Percentiles rank a stretch among this genome's conserved stretches.
Evolutionary conservation across 169 alveolate species (phyloP).

Genomic region (Cryptosporidium meleagridis): DNA sequence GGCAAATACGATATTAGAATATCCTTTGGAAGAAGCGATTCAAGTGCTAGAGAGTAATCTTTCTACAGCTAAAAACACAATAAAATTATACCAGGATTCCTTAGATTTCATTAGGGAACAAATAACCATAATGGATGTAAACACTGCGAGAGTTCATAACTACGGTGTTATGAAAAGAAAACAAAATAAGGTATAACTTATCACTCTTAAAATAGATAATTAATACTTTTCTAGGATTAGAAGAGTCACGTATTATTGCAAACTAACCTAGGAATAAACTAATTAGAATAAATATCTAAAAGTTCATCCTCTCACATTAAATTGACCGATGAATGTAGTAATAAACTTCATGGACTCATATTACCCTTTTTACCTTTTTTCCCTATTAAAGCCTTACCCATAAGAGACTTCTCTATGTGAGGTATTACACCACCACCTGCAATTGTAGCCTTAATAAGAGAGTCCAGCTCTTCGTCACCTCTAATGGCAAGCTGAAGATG

Average conservation of each 20-base stretch:
- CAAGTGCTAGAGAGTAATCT: slow-evolving; percentile 83
- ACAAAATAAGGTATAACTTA: not conserved
- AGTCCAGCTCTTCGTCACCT: slow-evolving; percentile 98
- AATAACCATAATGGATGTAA: slow-evolving; percentile 88
- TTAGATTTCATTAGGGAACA: slow-evolving; percentile 87
- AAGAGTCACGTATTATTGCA: not conserved
- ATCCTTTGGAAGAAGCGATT: slow-evolving; percentile 87
- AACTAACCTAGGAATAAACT: slow-evolving; percentile 55
- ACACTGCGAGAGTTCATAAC: slow-evolving; percentile 90
- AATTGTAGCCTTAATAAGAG: slow-evolving; percentile 97
- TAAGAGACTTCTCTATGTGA: slow-evolving; percentile 95
- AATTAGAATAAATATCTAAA: slow-evolving; percentile 1
- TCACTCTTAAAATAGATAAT: not conserved
- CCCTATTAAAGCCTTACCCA: slow-evolving; percentile 85
- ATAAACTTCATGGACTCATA: slow-evolving; percentile 75
- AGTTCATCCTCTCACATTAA: not conserved
- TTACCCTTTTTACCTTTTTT: slow-evolving; percentile 79
- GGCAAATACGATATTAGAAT: slow-evolving; percentile 91
- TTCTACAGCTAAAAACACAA: slow-evolving; percentile 78
- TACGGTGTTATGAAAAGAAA: slow-evolving; percentile 83
- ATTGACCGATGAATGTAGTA: slow-evolving; percentile 2
- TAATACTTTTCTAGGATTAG: not conserved
- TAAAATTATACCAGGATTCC: slow-evolving; percentile 79
- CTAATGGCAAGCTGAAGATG: slow-evolving; percentile 95
- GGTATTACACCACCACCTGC: slow-evolving; percentile 99